Percentiles rank a stretch among this genome's conserved stretches.
phyloP scores from a whole-genome alignment of 148 eudicot species.

The Amaranthus palmeri region DNA sequence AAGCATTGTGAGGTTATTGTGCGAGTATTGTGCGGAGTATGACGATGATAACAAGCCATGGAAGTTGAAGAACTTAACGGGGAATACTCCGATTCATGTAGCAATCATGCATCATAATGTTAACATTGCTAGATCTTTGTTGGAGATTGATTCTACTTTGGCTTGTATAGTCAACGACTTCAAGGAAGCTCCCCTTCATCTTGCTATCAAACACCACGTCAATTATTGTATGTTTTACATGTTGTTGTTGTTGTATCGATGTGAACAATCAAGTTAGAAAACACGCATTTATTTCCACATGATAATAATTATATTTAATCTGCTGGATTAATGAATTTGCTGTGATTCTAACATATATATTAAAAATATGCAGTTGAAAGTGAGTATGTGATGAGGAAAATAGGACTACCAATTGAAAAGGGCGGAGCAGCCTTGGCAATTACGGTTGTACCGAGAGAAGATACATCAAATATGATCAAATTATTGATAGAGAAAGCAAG shows the following conservation, averaged over 20 bases:
- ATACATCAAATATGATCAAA: neutral
- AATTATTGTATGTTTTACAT: too few relatives aligned
- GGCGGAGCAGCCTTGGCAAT: neutral
- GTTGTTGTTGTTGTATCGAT: too few relatives aligned
- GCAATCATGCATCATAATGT: neutral
- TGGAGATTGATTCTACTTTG: neutral
- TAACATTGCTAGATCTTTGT: neutral
- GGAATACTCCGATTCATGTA: neutral
- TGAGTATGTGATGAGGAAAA: neutral
- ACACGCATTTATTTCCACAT: too few relatives aligned
- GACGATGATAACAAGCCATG: neutral
- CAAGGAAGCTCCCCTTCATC: neutral
- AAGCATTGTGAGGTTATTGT: neutral
- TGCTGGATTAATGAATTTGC: too few relatives aligned
- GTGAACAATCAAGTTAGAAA: too few relatives aligned
- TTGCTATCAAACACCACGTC: neutral
- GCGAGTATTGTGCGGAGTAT: neutral
- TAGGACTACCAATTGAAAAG: neutral
- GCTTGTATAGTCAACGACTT: neutral
- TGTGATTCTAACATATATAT: neutral
- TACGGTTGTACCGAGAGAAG: neutral
- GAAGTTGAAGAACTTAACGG: neutral
- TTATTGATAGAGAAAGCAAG: neutral
- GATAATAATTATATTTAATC: too few relatives aligned
- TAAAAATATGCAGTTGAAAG: neutral